These are phyloP conservation scores for Teunomyces panamensis DNA, from an alignment of 805 yeast genomes.

Conservation along the genomic window DNA sequence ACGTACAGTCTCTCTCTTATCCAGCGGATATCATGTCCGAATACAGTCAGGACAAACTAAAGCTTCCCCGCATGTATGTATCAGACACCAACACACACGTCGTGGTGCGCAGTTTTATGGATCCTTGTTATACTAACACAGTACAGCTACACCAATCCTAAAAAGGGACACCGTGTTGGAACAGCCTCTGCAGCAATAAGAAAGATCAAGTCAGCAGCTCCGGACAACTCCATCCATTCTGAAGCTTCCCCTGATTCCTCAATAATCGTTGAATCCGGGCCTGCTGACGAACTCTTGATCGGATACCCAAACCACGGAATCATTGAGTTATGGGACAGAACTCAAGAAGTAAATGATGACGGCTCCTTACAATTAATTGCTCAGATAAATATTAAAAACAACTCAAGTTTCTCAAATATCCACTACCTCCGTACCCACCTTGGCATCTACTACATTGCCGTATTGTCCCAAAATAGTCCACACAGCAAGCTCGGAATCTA, in stretches of 20 bases:
- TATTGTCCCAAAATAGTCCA: not conserved
- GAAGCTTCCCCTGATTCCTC: not conserved
- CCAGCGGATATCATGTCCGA: conserved; percentile 7
- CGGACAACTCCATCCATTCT: not conserved
- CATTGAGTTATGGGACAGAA: conserved; percentile 38
- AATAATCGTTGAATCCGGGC: conserved; percentile 21
- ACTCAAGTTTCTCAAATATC: not conserved
- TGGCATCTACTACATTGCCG: not conserved
- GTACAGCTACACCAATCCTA: conserved; percentile 28
- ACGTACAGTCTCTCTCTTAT: not conserved
- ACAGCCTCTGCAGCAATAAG: conserved; percentile 43
- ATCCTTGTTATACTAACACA: conserved; percentile 9
- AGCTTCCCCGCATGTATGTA: conserved; percentile 23
- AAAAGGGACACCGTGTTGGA: conserved; percentile 37
- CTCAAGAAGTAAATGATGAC: conserved; percentile 16
- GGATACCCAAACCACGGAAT: conserved; percentile 15
- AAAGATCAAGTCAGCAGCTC: conserved; percentile 33
- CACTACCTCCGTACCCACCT: not conserved
- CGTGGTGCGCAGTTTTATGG: not conserved
- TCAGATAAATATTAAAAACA: conserved; percentile 1
- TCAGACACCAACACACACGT: too few relatives aligned
- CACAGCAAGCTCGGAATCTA: not conserved
- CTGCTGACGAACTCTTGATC: conserved; percentile 31
- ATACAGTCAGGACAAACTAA: conserved; percentile 16
- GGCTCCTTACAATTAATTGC: conserved; percentile 20